Conservation (phyloP, 2,329 filamentous ascomycete genomes). For the Aspergillus tanneri region DNA sequence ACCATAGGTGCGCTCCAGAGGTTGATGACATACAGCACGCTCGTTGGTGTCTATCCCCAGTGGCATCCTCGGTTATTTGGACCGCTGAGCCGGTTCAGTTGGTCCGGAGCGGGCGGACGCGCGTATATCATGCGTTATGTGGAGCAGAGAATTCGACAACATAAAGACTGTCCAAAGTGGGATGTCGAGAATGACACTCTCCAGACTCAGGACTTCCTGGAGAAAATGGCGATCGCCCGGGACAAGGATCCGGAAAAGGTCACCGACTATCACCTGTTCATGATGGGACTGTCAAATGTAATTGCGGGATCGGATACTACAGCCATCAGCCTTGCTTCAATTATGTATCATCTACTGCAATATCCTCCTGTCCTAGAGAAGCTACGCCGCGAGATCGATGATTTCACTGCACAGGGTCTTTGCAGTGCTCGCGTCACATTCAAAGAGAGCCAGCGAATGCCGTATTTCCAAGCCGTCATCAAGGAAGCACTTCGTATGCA, state of each 20-base stretch:
- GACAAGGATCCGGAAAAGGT: constrained; percentile 46
- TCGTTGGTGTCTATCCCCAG: constrained; percentile 46
- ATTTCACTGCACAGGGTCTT: constrained; percentile 20
- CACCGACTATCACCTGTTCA: constrained; percentile 41
- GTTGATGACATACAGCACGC: constrained; percentile 38
- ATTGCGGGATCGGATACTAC: constrained; percentile 49
- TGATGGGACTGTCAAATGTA: constrained; percentile 38
- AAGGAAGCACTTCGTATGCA: constrained; percentile 56
- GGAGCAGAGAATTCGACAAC: constrained; percentile 30
- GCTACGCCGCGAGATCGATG: constrained; percentile 36
- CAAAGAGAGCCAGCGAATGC: constrained; percentile 44
- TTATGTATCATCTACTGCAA: constrained; percentile 48
- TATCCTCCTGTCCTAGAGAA: constrained; percentile 27
- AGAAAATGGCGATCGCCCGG: constrained; percentile 45
- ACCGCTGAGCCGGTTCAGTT: constrained; percentile 28
- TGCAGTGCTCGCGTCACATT: constrained; percentile 35
- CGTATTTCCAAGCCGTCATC: constrained; percentile 55
- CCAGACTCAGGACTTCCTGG: constrained; percentile 41
- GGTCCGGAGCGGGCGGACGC: constrained; percentile 33
- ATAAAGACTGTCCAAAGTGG: constrained; percentile 20
- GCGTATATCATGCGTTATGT: constrained; percentile 36
- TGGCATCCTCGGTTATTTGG: constrained; percentile 40
- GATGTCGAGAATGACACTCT: background rate
- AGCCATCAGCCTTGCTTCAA: constrained; percentile 47
- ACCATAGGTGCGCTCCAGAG: constrained; percentile 44